These are phyloP conservation scores for Pichia membranifaciens DNA, from an alignment of 805 yeast species.

Conservation along the genomic window DNA sequence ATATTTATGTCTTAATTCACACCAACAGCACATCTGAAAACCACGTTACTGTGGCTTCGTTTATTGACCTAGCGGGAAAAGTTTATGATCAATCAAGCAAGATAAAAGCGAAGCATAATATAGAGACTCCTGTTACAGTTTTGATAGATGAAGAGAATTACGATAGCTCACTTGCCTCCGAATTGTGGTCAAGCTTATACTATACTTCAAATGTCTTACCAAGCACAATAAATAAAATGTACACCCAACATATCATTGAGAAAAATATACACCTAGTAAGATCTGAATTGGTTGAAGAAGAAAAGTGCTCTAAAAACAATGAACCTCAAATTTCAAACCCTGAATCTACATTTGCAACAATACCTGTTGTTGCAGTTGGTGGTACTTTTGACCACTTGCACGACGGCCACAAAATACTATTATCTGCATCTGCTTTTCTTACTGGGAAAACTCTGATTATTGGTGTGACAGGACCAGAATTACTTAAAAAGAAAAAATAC, in stretches of 20 bases:
- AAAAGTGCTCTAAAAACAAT: neutral
- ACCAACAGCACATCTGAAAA: neutral
- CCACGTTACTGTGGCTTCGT: neutral
- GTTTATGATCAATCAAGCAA: constrained; percentile 5
- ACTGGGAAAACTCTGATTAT: constrained; percentile 54
- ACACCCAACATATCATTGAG: neutral
- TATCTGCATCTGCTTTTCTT: constrained; percentile 65
- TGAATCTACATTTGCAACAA: neutral
- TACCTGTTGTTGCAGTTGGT: constrained; percentile 57
- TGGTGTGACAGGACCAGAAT: constrained; percentile 76
- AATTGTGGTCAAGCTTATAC: constrained; percentile 2
- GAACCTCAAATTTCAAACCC: constrained; percentile 1
- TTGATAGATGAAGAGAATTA: constrained; percentile 3
- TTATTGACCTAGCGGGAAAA: constrained; percentile 3
- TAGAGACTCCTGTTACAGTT: neutral
- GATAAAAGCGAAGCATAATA: neutral
- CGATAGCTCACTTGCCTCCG: neutral
- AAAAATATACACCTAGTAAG: neutral
- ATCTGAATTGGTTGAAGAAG: neutral
- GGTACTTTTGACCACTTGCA: constrained; percentile 98
- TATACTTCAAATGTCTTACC: neutral
- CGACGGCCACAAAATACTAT: constrained; percentile 85
- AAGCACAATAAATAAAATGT: neutral
- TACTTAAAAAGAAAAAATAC: constrained; percentile 70
- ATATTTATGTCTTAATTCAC: constrained; percentile 3